Evolutionary conservation across 1,284 basidiomycete genomes (phyloP).

Genomic region (Rugosomyces carneus): DNA sequence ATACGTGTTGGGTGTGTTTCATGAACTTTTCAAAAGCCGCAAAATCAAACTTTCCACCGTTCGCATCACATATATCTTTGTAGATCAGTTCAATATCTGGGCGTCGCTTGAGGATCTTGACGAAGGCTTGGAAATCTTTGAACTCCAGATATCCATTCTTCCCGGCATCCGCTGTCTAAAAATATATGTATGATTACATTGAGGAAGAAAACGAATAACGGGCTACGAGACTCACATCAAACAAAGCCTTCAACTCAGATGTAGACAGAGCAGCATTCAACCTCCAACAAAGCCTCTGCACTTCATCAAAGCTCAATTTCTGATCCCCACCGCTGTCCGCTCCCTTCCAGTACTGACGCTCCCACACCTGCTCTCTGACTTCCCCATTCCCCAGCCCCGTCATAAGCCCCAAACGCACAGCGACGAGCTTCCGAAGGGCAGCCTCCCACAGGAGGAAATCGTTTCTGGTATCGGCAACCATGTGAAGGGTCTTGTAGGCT

Average conservation of each 20-base stretch:
- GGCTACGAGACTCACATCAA: no score
- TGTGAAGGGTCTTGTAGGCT: slow-evolving; percentile 88
- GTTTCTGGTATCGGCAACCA: slow-evolving; percentile 73
- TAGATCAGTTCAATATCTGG: slow-evolving; percentile 75
- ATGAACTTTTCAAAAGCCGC: slow-evolving; percentile 63
- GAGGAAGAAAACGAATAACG: no score
- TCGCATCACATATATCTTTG: slow-evolving; percentile 40
- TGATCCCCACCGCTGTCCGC: slow-evolving; percentile 60
- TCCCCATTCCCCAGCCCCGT: slow-evolving; percentile 58
- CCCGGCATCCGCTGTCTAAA: slow-evolving; percentile 65
- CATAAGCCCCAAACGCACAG: slow-evolving; percentile 64
- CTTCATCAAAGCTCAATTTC: slow-evolving; percentile 63
- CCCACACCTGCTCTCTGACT: slow-evolving; percentile 70
- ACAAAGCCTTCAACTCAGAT: slow-evolving; percentile 59
- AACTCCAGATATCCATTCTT: slow-evolving; percentile 76
- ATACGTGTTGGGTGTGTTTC: slow-evolving; percentile 59
- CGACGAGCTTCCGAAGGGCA: slow-evolving; percentile 45
- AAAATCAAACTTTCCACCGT: slow-evolving; percentile 44
- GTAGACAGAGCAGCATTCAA: slow-evolving; percentile 72
- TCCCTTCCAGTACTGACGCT: slow-evolving; percentile 78
- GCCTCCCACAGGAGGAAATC: slow-evolving; percentile 66
- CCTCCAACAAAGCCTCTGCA: no score
- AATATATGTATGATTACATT: neutral
- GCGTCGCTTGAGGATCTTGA: slow-evolving; percentile 78
- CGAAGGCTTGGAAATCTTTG: slow-evolving; percentile 78